Base-by-base conservation (phyloP, 768 basidiomycete genomes). In the Pisolithus tinctorius region DNA sequence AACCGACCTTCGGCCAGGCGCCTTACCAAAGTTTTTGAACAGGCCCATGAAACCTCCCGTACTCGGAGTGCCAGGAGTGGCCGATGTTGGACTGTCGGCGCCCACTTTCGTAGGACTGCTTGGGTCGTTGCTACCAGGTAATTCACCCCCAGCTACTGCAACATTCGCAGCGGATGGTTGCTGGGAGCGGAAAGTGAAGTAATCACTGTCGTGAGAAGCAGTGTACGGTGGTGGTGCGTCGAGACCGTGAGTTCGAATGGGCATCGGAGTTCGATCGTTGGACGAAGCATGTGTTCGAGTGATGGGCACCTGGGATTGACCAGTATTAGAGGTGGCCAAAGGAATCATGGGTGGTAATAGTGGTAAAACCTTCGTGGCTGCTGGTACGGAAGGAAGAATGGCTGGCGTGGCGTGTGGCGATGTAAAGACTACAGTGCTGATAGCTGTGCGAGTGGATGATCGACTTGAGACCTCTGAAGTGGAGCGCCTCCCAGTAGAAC, bases 21-120 rank as follows among this genome's bases (percentile, higher is more conserved):
- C 77, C 66, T 84, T 87, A 8, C 85, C 86, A 55, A 93, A 80
- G 48, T 71, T 83, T 65, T 84, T 88, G 52, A 93, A 67, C 55
- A 86, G 79, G 0, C 90, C 88, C 78, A 94, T 93, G 49, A 93
- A 67, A 1, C 86, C 78, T 25, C 74, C 72, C 27, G 72, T 60
- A 14, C 62, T 58, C 23, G 84, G 81, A 4, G 78, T 81, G 49
- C 59, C 72, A 0, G 81, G 77, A 2, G 74, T 78, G 26, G 71
- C 65, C 6, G 72, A 65, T 11, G 74, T 72, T 34, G 65, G 52
- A 14, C 61, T 17, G 34, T 63, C 71, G 56, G 53, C 52, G 40
- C 34, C 55, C 42, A 56, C 51, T 46, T 62, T 63, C 6, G 62
- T 67, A 27, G 69, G 68, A 65, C 72, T 77, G 25, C 63, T 63